Evolutionary conservation across 2,329 filamentous ascomycete genomes (phyloP).

Genomic region (Aureobasidium sp.): DNA sequence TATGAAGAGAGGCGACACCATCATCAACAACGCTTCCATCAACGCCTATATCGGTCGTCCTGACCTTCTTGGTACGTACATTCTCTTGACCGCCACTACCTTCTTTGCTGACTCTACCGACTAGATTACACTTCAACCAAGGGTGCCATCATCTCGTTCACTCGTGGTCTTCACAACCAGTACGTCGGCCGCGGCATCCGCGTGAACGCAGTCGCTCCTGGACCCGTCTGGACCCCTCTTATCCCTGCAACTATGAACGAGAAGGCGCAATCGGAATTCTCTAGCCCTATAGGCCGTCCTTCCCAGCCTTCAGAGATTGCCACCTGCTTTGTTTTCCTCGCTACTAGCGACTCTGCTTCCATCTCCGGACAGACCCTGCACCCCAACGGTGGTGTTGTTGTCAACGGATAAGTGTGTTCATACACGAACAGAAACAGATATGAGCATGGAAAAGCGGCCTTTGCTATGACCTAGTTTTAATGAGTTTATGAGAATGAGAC

Average conservation of each 20-base stretch:
- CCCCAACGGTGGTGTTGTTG: slow-evolving; percentile 52
- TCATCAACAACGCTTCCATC: slow-evolving; percentile 81
- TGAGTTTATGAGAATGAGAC: slow-evolving; percentile 11
- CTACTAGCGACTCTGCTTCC: slow-evolving; percentile 51
- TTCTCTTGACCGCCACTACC: too few relatives aligned
- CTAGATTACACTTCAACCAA: slow-evolving; percentile 71
- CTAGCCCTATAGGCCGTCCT: slow-evolving; percentile 66
- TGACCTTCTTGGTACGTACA: slow-evolving; percentile 51
- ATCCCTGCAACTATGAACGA: slow-evolving; percentile 67
- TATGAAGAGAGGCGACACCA: slow-evolving; percentile 65
- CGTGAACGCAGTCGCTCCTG: slow-evolving; percentile 72
- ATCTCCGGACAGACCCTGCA: slow-evolving; percentile 68
- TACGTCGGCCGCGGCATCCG: slow-evolving; percentile 62
- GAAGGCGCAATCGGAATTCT: slow-evolving; percentile 64
- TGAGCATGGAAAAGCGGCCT: not conserved
- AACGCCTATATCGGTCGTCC: slow-evolving; percentile 76
- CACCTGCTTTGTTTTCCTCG: slow-evolving; percentile 74
- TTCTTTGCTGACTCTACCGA: not conserved
- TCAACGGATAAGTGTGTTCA: slow-evolving; percentile 34
- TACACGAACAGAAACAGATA: not conserved
- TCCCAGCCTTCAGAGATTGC: slow-evolving; percentile 77
- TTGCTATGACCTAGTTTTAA: slow-evolving; percentile 4
- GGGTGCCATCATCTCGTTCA: slow-evolving; percentile 73
- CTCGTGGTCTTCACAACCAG: slow-evolving; percentile 69
- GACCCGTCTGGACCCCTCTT: slow-evolving; percentile 71